Base-by-base conservation (phyloP, 805 yeast genomes). In the Maudiozyma turicensis region DNA sequence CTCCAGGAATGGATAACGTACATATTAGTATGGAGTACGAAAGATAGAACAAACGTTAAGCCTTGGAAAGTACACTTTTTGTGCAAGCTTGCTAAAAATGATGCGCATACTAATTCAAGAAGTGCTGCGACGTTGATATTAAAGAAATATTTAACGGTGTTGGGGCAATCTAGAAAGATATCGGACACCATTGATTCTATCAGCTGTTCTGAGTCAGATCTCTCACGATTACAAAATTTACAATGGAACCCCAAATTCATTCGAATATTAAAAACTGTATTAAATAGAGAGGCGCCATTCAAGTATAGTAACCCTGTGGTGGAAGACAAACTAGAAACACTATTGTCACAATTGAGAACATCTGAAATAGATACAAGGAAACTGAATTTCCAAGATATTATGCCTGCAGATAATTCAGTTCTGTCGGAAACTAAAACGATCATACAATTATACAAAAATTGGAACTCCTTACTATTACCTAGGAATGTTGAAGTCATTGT, bases 1-100 rank as follows among this genome's bases (percentile, higher is more conserved):
- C 46, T 70, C 2, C 66, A 71, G 49, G 53, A 60, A 3, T 58
- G 65, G 54, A 49, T 69, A 26, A 65, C 72, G 0, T 65, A 64
- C 40, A 45, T 71, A 2, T 47, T 72, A 5, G 54, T 70, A 37
- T 59, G 71, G 56, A 47, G 60, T 2, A 64, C 72, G 0, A 57
- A 55, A n/a, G 48, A 49, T 1, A 50, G 47, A 11, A 45, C 43
- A 1, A 68, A 68, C 40, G 61, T 70, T 3, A 64, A 55, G 35
- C 52, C 58, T 1, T 58, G 65, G 61, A 62, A 66, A 43, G 49
- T 69, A 6, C 49, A 52, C 7, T 45, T 61, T 10, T 45, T 70
- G 5, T 34, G 52, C 9, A 53, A 57, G 14, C 45, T 60, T 13
- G 59, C 60, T 8, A 40, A 45, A 5, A 61, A 58, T 15, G 46